Evolutionary conservation across 2,329 filamentous ascomycete genomes (phyloP).

Genomic region (Trichoderma asperellum): DNA sequence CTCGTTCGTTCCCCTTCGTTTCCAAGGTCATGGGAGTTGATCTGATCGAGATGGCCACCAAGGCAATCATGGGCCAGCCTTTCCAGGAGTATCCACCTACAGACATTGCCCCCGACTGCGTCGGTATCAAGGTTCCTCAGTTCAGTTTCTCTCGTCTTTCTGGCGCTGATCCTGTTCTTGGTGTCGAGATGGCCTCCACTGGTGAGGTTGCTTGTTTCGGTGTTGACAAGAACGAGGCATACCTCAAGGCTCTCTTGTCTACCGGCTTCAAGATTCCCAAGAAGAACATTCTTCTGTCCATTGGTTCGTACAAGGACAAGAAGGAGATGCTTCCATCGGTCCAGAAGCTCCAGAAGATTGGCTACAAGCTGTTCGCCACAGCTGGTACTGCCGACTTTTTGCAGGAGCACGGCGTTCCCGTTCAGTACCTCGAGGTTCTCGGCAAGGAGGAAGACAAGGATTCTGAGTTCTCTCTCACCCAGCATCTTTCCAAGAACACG

Average conservation of each 20-base stretch:
- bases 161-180: constrained; percentile 91
- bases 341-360: constrained; percentile 83
- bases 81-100: constrained; percentile 81
- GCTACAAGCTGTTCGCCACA: constrained; percentile 95
- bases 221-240: constrained; percentile 94
- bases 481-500: constrained; percentile 95
- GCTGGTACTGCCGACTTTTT: constrained; percentile 96
- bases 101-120: constrained; percentile 76
- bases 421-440: constrained; percentile 91
- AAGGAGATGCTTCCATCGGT: constrained; percentile 94
- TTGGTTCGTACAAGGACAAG: constrained; percentile 98
- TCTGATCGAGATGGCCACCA: constrained; percentile 97
- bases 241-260: constrained; percentile 92
- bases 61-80: constrained; percentile 87
- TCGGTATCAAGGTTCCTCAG: constrained; percentile 97
- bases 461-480: constrained; percentile 94
- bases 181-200: constrained; percentile 98
- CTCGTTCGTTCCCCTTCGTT: constrained; percentile 95
- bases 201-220: constrained; percentile 98
- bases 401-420: constrained; percentile 86
- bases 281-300: constrained; percentile 92
- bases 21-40: constrained; percentile 99
- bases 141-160: constrained; percentile 98
- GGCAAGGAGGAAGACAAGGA: constrained; percentile 81
- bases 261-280: constrained; percentile 97